Conservation (phyloP, 106 monocot species). For the Iris macrosiphon region DNA sequence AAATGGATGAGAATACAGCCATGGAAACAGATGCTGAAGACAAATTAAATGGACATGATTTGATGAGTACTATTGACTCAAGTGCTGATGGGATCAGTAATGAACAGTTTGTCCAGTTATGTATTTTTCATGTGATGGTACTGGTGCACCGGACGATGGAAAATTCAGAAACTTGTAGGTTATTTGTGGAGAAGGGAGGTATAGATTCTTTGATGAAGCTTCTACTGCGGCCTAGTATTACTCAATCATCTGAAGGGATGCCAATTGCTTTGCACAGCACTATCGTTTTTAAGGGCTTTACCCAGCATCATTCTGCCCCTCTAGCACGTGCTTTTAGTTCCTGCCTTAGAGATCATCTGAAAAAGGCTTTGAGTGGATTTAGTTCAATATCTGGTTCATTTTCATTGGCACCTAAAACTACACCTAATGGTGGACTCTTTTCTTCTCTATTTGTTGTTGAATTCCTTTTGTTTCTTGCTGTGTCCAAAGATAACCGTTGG, state of each 20-base stretch:
- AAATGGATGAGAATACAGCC: conserved; percentile 39
- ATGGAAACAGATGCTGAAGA: conserved; percentile 89
- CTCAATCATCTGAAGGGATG: conserved; percentile 95
- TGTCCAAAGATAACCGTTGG: conserved; percentile 95
- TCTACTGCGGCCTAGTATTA: conserved; percentile 81
- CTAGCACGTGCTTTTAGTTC: conserved; percentile 81
- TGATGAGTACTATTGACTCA: conserved; percentile 59
- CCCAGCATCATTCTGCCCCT: conserved; percentile 86
- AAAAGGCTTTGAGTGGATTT: conserved; percentile 63
- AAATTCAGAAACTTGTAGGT: conserved; percentile 89
- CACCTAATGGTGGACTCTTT: conserved; percentile 39
- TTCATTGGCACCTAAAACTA: conserved; percentile 25
- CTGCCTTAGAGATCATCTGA: conserved; percentile 65
- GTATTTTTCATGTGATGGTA: conserved; percentile 91
- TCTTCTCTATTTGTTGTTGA: conserved; percentile 96
- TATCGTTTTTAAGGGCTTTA: conserved; percentile 97
- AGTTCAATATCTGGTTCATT: conserved; percentile 32
- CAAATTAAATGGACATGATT: conserved; percentile 56
- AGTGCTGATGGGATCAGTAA: conserved; percentile 53
- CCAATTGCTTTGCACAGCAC: conserved; percentile 97
- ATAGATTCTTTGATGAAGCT: conserved; percentile 72
- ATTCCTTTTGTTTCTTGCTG: conserved; percentile 93
- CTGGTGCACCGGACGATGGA: conserved; percentile 88
- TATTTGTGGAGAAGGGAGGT: conserved; percentile 96
- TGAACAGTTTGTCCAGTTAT: conserved; percentile 82